phyloP scores from a whole-genome alignment of 768 basidiomycete species.

The Trametes sanguinea region DNA sequence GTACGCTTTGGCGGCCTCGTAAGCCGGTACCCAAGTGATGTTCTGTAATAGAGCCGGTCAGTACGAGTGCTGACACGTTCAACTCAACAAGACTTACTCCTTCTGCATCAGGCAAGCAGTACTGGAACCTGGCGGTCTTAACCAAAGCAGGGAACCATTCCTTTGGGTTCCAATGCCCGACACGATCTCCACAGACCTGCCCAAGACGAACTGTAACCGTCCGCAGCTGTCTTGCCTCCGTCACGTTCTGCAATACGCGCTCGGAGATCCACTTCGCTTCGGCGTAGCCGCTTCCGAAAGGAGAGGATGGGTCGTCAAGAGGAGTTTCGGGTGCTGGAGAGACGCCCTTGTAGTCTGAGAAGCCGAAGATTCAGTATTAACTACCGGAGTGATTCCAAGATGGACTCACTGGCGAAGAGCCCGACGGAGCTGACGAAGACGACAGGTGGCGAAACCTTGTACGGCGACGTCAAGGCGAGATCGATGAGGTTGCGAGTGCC shows the following conservation, averaged over 20 bases:
- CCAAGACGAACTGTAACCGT: constrained; percentile 45
- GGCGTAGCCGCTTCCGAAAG: constrained; percentile 45
- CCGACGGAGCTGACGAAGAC: constrained; percentile 13
- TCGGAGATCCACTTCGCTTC: constrained; percentile 48
- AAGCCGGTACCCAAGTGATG: constrained; percentile 41
- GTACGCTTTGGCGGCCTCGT: constrained; percentile 39
- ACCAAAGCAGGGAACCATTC: constrained; percentile 50
- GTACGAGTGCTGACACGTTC: no score
- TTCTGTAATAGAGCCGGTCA: constrained; percentile 25
- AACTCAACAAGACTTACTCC: constrained; percentile 31
- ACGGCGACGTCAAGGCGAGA: constrained; percentile 7
- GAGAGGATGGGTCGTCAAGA: constrained; percentile 32
- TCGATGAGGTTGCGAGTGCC: constrained; percentile 20
- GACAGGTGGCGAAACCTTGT: constrained; percentile 26
- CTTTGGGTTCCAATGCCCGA: constrained; percentile 45
- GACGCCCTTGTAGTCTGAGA: neutral
- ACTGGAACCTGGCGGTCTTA: constrained; percentile 29
- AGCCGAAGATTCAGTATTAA: no score
- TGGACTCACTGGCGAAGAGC: constrained; percentile 6
- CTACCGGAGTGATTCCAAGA: neutral
- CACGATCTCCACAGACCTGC: constrained; percentile 44
- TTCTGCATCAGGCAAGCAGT: constrained; percentile 34
- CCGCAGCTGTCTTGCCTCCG: constrained; percentile 37
- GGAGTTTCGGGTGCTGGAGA: neutral
- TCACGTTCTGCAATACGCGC: constrained; percentile 38